phyloP scores from a whole-genome alignment of 768 basidiomycete genomes.

The Auricularia sp. region DNA sequence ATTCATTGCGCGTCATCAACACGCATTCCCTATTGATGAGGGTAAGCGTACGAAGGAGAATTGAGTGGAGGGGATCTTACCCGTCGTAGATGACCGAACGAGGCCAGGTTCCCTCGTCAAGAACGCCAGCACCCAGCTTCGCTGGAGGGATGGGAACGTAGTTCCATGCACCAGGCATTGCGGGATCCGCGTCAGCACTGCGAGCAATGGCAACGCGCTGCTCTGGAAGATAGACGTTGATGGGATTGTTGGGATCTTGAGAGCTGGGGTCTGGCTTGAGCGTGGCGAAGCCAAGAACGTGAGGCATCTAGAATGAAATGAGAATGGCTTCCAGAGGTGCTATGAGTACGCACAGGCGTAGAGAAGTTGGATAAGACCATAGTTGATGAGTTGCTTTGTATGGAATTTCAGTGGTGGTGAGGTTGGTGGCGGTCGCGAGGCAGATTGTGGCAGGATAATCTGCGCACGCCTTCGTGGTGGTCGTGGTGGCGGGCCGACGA shows the following conservation, averaged over 20 bases:
- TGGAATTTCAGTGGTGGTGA: too few species aligned
- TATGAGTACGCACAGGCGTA: too few species aligned
- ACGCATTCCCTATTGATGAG: not conserved
- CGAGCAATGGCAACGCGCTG: not conserved
- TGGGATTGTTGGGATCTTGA: not conserved
- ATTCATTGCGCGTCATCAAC: not conserved
- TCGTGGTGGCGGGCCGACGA: too few species aligned
- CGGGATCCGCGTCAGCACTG: not conserved
- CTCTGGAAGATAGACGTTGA: not conserved
- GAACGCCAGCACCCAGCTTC: not conserved
- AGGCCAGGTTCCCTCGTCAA: not conserved
- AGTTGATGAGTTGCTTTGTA: too few species aligned
- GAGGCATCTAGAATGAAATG: not conserved
- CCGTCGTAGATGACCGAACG: not conserved
- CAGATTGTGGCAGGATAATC: too few species aligned
- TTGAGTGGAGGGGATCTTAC: not conserved
- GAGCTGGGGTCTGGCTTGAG: not conserved
- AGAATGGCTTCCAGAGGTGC: too few species aligned
- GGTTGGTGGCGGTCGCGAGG: too few species aligned
- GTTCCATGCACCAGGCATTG: not conserved
- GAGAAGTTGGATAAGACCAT: too few species aligned
- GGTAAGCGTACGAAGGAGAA: not conserved
- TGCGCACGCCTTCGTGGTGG: too few species aligned
- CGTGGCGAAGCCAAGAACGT: not conserved
- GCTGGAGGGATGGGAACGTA: not conserved